Percentiles rank a stretch among this genome's conserved stretches.
These are phyloP conservation scores for Corchorus capsularis DNA, from an alignment of 345 rosid genomes.

Conservation along the genomic window DNA sequence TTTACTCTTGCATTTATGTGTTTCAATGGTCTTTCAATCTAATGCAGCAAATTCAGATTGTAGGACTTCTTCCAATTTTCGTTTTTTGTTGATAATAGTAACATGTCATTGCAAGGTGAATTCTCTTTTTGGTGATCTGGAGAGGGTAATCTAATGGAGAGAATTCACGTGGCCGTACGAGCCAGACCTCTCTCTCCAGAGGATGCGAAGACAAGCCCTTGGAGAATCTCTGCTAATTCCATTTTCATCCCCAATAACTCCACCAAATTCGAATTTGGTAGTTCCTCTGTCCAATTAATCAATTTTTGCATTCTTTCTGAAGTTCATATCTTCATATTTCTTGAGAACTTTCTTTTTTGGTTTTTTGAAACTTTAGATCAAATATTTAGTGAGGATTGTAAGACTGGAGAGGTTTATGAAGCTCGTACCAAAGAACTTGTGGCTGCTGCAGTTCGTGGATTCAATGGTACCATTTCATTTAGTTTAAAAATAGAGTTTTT, in stretches of 20 bases:
- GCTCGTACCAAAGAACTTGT: conserved; percentile 79
- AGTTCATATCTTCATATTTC: background rate
- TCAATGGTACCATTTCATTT: conserved; percentile 62
- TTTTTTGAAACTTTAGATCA: conserved; percentile 40
- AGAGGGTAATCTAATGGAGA: conserved; percentile 53
- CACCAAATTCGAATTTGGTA: conserved; percentile 76
- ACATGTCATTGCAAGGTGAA: too few species aligned
- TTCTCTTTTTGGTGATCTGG: too few species aligned
- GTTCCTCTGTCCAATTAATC: background rate
- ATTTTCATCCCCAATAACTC: conserved; percentile 60
- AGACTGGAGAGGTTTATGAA: conserved; percentile 64
- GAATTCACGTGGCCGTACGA: conserved; percentile 81
- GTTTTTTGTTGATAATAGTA: too few species aligned
- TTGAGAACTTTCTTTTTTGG: background rate
- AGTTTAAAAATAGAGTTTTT: background rate
- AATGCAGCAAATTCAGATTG: conserved; percentile 17
- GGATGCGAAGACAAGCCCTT: conserved; percentile 77
- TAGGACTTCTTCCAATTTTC: too few species aligned
- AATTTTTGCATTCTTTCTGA: background rate
- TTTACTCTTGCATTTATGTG: conserved; percentile 94
- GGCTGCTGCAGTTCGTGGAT: conserved; percentile 84
- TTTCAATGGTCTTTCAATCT: conserved; percentile 77
- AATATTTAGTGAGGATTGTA: conserved; percentile 66
- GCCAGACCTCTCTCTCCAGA: conserved; percentile 78
- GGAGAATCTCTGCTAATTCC: conserved; percentile 74